Conservation (phyloP, 148 eudicot species). For the Rhododendron kiyosumense region DNA sequence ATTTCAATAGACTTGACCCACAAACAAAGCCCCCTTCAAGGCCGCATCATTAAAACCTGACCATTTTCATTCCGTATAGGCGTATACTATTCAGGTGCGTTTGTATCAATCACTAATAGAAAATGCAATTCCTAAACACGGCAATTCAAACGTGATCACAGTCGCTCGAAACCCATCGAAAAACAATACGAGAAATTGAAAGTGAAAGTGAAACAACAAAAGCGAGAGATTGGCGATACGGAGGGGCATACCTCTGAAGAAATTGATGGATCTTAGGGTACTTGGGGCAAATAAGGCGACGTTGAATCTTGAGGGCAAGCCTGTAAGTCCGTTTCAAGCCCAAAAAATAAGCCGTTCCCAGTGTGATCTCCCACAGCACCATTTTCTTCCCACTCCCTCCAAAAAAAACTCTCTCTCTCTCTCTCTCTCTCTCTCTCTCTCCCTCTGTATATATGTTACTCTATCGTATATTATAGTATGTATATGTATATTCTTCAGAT, state of each 20-base stretch:
- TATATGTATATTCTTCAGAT: no score
- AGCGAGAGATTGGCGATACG: neutral
- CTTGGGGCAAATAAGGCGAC: conserved; percentile 50
- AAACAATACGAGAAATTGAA: neutral
- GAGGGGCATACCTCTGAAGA: conserved; percentile 40
- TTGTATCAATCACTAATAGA: neutral
- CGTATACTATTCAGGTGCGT: neutral
- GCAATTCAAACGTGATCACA: neutral
- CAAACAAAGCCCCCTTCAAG: neutral
- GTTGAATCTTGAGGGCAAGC: conserved; percentile 68
- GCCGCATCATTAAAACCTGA: neutral
- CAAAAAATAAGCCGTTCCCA: conserved; percentile 80
- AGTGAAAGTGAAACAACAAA: neutral
- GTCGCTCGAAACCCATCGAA: neutral
- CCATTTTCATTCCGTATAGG: neutral
- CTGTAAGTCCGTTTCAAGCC: conserved; percentile 72
- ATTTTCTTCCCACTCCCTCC: conserved; percentile 17
- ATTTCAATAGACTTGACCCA: neutral
- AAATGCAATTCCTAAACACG: neutral
- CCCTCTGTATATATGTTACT: no score
- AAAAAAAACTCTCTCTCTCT: neutral
- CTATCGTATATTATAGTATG: no score
- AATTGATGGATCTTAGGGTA: conserved; percentile 60
- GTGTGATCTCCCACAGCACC: conserved; percentile 91
- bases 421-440: neutral